Percentiles rank a stretch among this genome's conserved stretches.
Evolutionary conservation across 2,329 filamentous ascomycete species (phyloP).

Genomic region (Hypomyces rosellus): DNA sequence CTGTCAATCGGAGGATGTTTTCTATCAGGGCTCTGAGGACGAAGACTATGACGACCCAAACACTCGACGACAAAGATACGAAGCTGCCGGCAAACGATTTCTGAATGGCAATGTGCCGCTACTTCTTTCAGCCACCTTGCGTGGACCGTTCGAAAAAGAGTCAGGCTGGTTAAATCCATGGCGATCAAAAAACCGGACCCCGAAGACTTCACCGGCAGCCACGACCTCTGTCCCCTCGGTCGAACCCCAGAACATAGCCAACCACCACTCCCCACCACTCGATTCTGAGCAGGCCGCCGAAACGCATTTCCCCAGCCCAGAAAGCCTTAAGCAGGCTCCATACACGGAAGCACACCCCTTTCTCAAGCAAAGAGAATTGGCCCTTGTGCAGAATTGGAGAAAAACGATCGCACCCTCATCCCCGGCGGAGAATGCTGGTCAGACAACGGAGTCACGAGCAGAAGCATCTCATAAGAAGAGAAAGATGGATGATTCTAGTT

Average conservation of each 20-base stretch:
- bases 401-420: not conserved
- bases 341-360: constrained; percentile 22
- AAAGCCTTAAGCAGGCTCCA: constrained; percentile 32
- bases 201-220: not conserved
- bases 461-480: constrained; percentile 16
- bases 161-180: constrained; percentile 30
- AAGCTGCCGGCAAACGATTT: constrained; percentile 52
- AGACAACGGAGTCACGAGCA: constrained; percentile 3
- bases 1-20: constrained; percentile 38
- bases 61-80: constrained; percentile 47
- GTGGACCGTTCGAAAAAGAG: constrained; percentile 51
- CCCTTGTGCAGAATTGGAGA: constrained; percentile 29
- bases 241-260: not conserved
- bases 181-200: constrained; percentile 23
- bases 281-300: not conserved
- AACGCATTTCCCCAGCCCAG: constrained; percentile 35
- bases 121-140: constrained; percentile 54
- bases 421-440: constrained; percentile 11
- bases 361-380: constrained; percentile 26
- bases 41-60: constrained; percentile 44
- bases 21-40: constrained; percentile 53
- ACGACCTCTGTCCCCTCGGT: not conserved
- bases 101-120: constrained; percentile 49
- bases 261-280: not conserved
- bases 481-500: constrained; percentile 22